phyloP scores from a whole-genome alignment of 495 filamentous ascomycete genomes.

The Pseudomonodictys pantanalensis region DNA sequence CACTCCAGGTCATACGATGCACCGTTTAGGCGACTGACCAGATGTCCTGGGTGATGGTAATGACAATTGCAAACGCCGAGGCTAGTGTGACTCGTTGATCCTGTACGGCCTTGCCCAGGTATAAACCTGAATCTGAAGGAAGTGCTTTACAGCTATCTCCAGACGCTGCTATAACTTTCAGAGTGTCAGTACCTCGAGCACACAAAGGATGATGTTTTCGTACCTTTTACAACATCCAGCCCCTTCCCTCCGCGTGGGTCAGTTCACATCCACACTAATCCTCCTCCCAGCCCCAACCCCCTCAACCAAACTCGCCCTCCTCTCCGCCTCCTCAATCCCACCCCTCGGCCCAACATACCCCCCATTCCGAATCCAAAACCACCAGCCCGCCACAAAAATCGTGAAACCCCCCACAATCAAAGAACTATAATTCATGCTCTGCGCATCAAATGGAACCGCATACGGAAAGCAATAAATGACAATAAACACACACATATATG shows the following conservation, averaged over 20 bases:
- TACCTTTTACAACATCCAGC: too few species aligned
- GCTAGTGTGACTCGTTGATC: too few species aligned
- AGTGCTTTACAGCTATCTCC: too few species aligned
- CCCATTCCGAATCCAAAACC: slow-evolving; percentile 29
- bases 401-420: slow-evolving; percentile 36
- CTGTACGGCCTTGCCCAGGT: too few species aligned
- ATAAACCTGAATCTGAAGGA: too few species aligned
- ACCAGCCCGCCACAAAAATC: slow-evolving; percentile 31
- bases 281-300: neutral
- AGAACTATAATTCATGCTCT: slow-evolving; percentile 39
- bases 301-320: neutral
- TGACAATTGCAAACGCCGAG: too few species aligned
- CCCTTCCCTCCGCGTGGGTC: neutral
- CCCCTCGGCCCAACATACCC: slow-evolving; percentile 35
- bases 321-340: slow-evolving; percentile 8
- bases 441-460: slow-evolving; percentile 31
- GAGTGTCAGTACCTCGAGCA: too few species aligned
- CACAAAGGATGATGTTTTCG: too few species aligned
- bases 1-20: too few species aligned
- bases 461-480: slow-evolving; percentile 70
- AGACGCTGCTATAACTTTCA: too few species aligned
- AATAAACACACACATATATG: slow-evolving; percentile 67
- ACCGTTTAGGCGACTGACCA: too few species aligned
- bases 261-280: neutral
- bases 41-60: too few species aligned